Evolutionary conservation across 768 basidiomycete genomes (phyloP).

Genomic region (Kwoniella shandongensis): DNA sequence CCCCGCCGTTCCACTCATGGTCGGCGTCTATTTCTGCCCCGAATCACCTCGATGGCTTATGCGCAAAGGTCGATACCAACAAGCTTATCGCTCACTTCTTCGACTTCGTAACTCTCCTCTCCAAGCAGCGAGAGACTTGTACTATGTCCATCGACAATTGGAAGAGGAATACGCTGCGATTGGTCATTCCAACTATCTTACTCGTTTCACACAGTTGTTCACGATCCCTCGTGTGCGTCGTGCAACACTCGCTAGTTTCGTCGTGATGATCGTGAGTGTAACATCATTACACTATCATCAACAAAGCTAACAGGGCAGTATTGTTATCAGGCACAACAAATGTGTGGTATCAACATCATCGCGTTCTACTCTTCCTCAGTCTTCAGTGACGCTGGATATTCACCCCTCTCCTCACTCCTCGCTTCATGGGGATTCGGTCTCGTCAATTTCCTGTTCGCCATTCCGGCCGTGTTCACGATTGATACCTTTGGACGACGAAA

Average conservation of each 20-base stretch:
- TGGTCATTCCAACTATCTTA: constrained; percentile 22
- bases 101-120: constrained; percentile 51
- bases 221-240: constrained; percentile 54
- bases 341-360: constrained; percentile 51
- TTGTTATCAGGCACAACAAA: constrained; percentile 30
- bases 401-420: constrained; percentile 35
- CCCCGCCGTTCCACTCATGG: constrained; percentile 32
- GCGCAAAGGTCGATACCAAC: constrained; percentile 51
- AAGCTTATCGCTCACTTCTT: constrained; percentile 51
- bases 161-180: constrained; percentile 22
- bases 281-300: no score
- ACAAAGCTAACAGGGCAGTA: neutral
- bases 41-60: constrained; percentile 54
- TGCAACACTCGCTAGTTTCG: constrained; percentile 50
- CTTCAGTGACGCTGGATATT: constrained; percentile 53
- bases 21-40: constrained; percentile 46
- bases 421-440: constrained; percentile 51
- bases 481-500: constrained; percentile 74
- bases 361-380: constrained; percentile 56
- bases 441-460: constrained; percentile 36
- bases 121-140: constrained; percentile 55
- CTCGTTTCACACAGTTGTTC: constrained; percentile 52
- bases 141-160: constrained; percentile 45
- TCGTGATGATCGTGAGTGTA: constrained; percentile 50
- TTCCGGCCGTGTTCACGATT: constrained; percentile 54